Percentiles rank a stretch among this genome's conserved stretches.
These are phyloP conservation scores for Calonectria pauciramosa DNA, from an alignment of 2,329 filamentous ascomycete genomes.

Conservation along the genomic window DNA sequence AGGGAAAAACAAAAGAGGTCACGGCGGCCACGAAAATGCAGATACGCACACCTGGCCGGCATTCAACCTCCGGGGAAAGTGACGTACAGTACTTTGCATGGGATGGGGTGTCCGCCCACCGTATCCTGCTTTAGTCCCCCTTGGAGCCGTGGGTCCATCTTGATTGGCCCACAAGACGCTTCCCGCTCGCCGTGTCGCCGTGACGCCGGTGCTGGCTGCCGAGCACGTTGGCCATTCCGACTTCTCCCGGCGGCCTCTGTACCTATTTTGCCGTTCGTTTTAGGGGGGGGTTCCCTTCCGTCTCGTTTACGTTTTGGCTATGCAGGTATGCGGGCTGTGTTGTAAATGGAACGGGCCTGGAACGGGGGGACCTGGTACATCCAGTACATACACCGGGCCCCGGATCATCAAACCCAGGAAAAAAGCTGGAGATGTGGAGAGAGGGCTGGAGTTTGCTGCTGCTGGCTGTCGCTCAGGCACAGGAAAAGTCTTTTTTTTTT, in stretches of 20 bases:
- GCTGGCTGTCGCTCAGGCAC: constrained; percentile 3
- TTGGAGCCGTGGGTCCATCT: not conserved
- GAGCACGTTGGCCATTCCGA: constrained; percentile 32
- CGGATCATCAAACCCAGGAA: constrained; percentile 8
- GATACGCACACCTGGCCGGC: constrained; percentile 33
- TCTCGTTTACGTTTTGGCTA: constrained; percentile 43
- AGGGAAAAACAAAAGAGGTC: constrained; percentile 34
- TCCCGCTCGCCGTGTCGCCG: constrained; percentile 20
- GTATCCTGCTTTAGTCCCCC: not conserved
- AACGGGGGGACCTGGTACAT: constrained; percentile 18
- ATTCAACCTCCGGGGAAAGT: constrained; percentile 37
- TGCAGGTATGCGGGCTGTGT: constrained; percentile 36
- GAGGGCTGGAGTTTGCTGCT: not conserved
- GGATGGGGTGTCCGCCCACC: constrained; percentile 16
- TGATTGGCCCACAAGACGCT: constrained; percentile 26
- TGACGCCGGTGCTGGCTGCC: constrained; percentile 14
- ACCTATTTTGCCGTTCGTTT: constrained; percentile 31
- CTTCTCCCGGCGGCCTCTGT: constrained; percentile 33
- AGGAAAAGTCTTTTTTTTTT: not conserved
- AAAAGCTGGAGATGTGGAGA: constrained; percentile 5
- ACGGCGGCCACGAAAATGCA: constrained; percentile 43
- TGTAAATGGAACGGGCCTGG: constrained; percentile 27
- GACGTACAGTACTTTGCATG: constrained; percentile 34
- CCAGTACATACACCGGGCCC: constrained; percentile 7
- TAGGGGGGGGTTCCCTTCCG: constrained; percentile 27